A percentile compares a stretch with the other conserved stretches of the same genome.
Conservation (phyloP, 805 yeast genomes). For the Candida endomychidarum region DNA sequence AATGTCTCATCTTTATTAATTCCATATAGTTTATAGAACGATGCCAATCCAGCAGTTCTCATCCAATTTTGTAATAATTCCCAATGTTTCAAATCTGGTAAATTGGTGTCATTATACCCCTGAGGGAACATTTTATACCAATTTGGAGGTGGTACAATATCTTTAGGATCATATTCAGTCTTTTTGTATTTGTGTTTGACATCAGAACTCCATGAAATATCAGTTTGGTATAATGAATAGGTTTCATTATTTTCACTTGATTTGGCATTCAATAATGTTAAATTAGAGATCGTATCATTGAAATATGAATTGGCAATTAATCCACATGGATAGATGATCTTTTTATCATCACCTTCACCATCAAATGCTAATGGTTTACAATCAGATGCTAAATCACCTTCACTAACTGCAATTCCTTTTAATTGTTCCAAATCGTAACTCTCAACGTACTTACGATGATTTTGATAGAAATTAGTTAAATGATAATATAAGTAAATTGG, state of each 20-base stretch:
- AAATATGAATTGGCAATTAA: conserved; percentile 89
- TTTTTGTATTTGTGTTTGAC: conserved; percentile 62
- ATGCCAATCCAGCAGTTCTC: conserved; percentile 94
- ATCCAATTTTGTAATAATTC: conserved; percentile 95
- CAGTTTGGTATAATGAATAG: conserved; percentile 47
- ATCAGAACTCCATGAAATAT: conserved; percentile 87
- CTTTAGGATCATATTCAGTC: conserved; percentile 62
- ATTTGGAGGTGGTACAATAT: conserved; percentile 92
- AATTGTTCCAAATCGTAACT: conserved; percentile 81
- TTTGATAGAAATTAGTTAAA: conserved; percentile 88
- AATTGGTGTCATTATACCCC: conserved; percentile 80
- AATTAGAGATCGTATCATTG: conserved; percentile 77
- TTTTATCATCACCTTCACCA: conserved; percentile 42
- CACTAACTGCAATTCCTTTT: conserved; percentile 67
- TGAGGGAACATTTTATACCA: conserved; percentile 80
- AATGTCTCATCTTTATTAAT: conserved; percentile 63
- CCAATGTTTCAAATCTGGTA: conserved; percentile 76
- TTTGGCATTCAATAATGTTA: conserved; percentile 45
- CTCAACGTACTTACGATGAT: conserved; percentile 90
- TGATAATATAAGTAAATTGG: conserved; percentile 80
- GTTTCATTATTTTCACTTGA: conserved; percentile 44
- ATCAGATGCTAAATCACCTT: conserved; percentile 44
- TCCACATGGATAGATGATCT: conserved; percentile 84
- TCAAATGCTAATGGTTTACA: conserved; percentile 39
- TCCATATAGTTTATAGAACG: conserved; percentile 79